These are phyloP conservation scores for Emmonsia crescens DNA, from an alignment of 2,329 filamentous ascomycete genomes.

Conservation along the genomic window DNA sequence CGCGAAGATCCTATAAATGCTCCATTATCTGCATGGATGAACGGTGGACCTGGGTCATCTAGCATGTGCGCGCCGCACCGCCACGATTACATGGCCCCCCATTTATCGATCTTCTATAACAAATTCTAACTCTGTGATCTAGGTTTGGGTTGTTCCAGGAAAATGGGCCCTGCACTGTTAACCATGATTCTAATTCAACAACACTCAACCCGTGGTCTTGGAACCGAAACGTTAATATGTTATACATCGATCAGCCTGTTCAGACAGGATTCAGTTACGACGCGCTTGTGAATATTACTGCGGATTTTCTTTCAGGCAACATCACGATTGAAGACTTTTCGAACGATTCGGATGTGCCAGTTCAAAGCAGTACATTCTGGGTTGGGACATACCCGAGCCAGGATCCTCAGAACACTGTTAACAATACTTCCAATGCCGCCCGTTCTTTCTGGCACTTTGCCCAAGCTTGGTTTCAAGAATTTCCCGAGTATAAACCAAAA, in stretches of 20 bases:
- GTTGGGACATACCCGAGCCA: conserved; percentile 7
- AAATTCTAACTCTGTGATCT: conserved; percentile 22
- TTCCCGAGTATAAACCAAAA: conserved; percentile 45
- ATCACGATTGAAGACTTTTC: background rate
- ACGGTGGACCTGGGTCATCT: conserved; percentile 49
- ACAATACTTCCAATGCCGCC: conserved; percentile 35
- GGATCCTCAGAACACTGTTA: conserved; percentile 9
- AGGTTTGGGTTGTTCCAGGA: conserved; percentile 47
- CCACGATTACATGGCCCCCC: background rate
- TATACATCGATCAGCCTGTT: conserved; percentile 59
- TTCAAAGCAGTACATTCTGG: conserved; percentile 3
- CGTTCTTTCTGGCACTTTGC: conserved; percentile 44
- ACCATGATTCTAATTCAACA: conserved; percentile 41
- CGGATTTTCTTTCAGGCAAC: conserved; percentile 3
- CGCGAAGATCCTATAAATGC: conserved; percentile 42
- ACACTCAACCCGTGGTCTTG: conserved; percentile 50
- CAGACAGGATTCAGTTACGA: conserved; percentile 44
- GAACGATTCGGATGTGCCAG: background rate
- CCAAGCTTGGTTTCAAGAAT: conserved; percentile 47
- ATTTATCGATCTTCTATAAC: background rate
- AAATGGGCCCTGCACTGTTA: conserved; percentile 43
- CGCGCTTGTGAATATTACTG: conserved; percentile 19
- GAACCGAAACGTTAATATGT: conserved; percentile 52
- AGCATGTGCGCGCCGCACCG: background rate
- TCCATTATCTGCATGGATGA: conserved; percentile 52